Conservation (phyloP, 306 rosid genomes). For the Prunus mira region DNA sequence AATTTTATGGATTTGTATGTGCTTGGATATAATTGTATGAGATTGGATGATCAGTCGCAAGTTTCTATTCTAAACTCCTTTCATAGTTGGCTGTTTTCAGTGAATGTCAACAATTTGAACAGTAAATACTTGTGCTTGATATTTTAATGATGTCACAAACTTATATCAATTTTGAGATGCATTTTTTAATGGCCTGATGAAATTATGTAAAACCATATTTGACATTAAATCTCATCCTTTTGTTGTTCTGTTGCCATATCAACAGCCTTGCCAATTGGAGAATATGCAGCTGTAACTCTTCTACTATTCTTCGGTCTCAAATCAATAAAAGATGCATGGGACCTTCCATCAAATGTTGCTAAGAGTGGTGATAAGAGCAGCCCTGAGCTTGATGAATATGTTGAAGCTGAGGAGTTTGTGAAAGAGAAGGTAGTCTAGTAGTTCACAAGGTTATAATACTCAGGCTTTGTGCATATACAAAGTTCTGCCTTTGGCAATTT, state of each 20-base stretch:
- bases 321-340: slow-evolving; percentile 95
- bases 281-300: slow-evolving; percentile 94
- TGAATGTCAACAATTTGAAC: background rate
- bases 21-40: background rate
- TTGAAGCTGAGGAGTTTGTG: slow-evolving; percentile 93
- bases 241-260: slow-evolving; percentile 25
- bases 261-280: slow-evolving; percentile 96
- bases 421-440: slow-evolving; percentile 67
- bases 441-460: background rate
- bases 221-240: background rate
- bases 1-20: background rate
- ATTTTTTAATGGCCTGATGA: background rate
- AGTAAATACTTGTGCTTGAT: background rate
- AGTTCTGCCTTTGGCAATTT: background rate
- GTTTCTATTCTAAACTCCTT: background rate
- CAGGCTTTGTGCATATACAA: background rate
- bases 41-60: background rate
- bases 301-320: slow-evolving; percentile 88
- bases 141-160: background rate
- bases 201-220: background rate
- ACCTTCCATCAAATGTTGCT: slow-evolving; percentile 61
- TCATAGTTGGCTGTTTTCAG: background rate
- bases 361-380: slow-evolving; percentile 49
- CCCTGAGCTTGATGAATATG: slow-evolving; percentile 78
- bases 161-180: background rate